Percentiles rank a stretch among this genome's conserved stretches.
These are phyloP conservation scores for Ilex paraguariensis DNA, from an alignment of 305 asterid species.

Conservation along the genomic window DNA sequence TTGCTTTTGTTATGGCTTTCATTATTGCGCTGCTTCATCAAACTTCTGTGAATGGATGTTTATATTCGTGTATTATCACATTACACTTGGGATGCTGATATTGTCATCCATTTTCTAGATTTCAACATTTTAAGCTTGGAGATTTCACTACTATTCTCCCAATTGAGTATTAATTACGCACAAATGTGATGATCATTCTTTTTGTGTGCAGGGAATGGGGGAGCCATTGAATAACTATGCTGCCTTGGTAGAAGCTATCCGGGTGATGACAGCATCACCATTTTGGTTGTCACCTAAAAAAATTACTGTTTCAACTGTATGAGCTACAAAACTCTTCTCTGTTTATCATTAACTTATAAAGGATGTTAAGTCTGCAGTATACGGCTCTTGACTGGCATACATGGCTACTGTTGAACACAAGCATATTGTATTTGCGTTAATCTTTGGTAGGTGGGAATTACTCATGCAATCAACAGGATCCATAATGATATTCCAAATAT, in stretches of 20 bases:
- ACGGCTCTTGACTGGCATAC: no score
- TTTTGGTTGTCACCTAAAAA: slow-evolving; percentile 81
- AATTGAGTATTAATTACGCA: no score
- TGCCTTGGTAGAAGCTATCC: slow-evolving; percentile 76
- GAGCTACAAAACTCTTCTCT: slow-evolving; percentile 5
- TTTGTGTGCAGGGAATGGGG: slow-evolving; percentile 80
- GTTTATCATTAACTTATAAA: background rate
- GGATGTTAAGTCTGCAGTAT: no score
- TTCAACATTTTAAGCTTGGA: no score
- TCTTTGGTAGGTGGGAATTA: slow-evolving; percentile 75
- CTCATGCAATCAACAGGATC: slow-evolving; percentile 78
- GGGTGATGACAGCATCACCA: slow-evolving; percentile 76
- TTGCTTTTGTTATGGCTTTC: no score
- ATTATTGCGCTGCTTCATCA: no score
- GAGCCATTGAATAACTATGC: slow-evolving; percentile 83
- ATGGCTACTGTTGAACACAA: background rate
- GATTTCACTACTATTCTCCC: no score
- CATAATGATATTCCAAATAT: slow-evolving; percentile 71
- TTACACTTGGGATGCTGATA: no score
- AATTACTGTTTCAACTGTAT: slow-evolving; percentile 88
- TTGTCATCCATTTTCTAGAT: no score
- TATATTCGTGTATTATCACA: no score
- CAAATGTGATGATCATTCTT: slow-evolving; percentile 6
- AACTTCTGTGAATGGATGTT: no score
- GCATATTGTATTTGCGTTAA: background rate